Evolutionary conservation across 768 basidiomycete species (phyloP).

Genomic region (Ephemerocybe angulata): DNA sequence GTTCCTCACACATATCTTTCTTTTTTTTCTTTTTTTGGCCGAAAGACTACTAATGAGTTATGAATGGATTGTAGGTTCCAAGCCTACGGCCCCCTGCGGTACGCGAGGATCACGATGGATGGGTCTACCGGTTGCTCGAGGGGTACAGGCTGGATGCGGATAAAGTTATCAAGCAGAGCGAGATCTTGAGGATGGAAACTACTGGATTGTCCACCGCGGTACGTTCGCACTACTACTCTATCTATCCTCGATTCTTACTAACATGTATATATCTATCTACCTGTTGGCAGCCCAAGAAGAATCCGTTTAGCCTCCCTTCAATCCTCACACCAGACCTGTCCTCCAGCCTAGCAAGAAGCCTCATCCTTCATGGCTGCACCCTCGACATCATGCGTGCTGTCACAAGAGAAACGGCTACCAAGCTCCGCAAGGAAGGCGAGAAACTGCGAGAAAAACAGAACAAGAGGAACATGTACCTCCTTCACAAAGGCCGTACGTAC

Average conservation of each 20-base stretch:
- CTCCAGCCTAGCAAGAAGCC: constrained; percentile 69
- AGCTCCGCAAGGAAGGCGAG: constrained; percentile 86
- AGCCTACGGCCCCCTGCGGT: constrained; percentile 86
- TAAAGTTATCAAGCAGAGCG: constrained; percentile 77
- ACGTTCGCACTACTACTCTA: too few relatives aligned
- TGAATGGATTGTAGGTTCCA: too few relatives aligned
- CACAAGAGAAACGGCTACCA: constrained; percentile 81
- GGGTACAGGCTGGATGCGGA: constrained; percentile 93
- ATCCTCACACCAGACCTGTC: constrained; percentile 94
- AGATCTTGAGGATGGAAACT: constrained; percentile 64
- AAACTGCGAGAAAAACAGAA: constrained; percentile 84
- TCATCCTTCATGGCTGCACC: constrained; percentile 90
- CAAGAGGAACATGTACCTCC: constrained; percentile 91
- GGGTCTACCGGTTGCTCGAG: constrained; percentile 78
- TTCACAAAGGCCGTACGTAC: constrained; percentile 90
- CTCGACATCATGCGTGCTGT: constrained; percentile 90
- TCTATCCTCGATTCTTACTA: too few relatives aligned
- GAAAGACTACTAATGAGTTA: too few relatives aligned
- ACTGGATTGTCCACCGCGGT: too few relatives aligned
- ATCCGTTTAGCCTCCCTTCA: constrained; percentile 84
- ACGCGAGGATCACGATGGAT: constrained; percentile 89
- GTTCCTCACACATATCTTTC: too few relatives aligned
- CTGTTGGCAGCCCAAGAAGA: constrained; percentile 61
- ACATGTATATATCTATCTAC: too few relatives aligned
- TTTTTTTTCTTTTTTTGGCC: too few relatives aligned